Evolutionary conservation across 2,329 filamentous ascomycete genomes (phyloP).

Genomic region (Nothomitra cinnamomea): DNA sequence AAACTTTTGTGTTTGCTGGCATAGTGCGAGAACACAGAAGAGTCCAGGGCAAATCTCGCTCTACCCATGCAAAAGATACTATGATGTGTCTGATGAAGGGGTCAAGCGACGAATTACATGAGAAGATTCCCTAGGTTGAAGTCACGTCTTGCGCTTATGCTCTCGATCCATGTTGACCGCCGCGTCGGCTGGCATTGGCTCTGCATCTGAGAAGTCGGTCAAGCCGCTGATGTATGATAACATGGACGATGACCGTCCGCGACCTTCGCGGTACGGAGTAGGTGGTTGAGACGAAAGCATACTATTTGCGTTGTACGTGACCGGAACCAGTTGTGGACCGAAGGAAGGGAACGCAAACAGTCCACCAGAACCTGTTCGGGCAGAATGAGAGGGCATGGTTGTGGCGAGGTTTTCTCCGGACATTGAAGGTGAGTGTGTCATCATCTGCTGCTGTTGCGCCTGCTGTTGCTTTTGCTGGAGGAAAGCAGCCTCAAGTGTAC

Average conservation of each 20-base stretch:
- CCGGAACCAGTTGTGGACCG: not conserved
- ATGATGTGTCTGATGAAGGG: no score
- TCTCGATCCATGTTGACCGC: not conserved
- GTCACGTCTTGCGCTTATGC: not conserved
- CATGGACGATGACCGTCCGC: constrained; percentile 6
- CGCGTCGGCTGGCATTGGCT: not conserved
- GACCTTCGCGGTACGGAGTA: constrained; percentile 3
- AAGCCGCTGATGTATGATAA: constrained; percentile 5
- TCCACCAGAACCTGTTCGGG: constrained; percentile 1
- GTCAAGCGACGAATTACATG: no score
- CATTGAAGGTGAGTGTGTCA: not conserved
- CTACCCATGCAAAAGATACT: no score
- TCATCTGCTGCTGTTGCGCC: constrained; percentile 9
- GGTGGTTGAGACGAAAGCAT: not conserved
- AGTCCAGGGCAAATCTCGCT: no score
- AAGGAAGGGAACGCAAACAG: constrained; percentile 3
- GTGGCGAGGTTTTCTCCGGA: not conserved
- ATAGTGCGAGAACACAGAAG: no score
- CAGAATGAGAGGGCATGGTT: constrained; percentile 2
- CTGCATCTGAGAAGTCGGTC: constrained; percentile 5
- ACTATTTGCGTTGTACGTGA: not conserved
- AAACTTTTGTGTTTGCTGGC: no score
- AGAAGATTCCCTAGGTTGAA: no score
- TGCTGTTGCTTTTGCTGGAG: constrained; percentile 28
- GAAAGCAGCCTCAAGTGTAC: constrained; percentile 25